Evolutionary conservation across 345 rosid genomes (phyloP).

Genomic region (Lepidium sativum): DNA sequence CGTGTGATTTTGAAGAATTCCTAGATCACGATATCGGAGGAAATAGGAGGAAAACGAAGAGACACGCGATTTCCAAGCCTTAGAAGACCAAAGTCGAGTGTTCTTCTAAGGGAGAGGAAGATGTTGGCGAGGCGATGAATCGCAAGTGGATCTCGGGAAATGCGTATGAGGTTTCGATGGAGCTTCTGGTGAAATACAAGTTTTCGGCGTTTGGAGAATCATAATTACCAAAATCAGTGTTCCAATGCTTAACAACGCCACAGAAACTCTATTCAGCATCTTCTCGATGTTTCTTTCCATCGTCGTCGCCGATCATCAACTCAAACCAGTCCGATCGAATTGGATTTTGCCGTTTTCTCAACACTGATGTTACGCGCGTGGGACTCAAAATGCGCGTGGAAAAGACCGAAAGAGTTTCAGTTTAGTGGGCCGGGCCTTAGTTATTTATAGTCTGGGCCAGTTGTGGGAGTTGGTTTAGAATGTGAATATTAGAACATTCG

Average conservation of each 20-base stretch:
- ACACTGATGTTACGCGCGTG: neutral
- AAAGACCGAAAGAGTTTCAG: neutral
- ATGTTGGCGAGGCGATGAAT: constrained; percentile 49
- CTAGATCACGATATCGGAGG: constrained; percentile 29
- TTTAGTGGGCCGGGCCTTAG: neutral
- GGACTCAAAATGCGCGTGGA: too few species aligned
- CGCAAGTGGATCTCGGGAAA: constrained; percentile 85
- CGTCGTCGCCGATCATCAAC: constrained; percentile 23
- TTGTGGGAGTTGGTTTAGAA: too few species aligned
- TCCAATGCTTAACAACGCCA: constrained; percentile 34
- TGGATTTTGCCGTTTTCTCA: neutral
- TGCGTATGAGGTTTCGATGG: constrained; percentile 42
- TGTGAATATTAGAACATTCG: too few species aligned
- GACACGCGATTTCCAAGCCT: constrained; percentile 46
- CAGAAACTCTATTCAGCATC: constrained; percentile 48
- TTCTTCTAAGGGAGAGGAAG: constrained; percentile 58
- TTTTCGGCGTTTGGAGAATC: constrained; percentile 51
- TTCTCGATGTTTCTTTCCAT: constrained; percentile 63
- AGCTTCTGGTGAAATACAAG: constrained; percentile 43
- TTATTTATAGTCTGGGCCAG: neutral
- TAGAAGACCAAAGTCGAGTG: constrained; percentile 65
- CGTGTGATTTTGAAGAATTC: constrained; percentile 54
- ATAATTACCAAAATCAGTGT: constrained; percentile 38
- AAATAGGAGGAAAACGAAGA: constrained; percentile 48
- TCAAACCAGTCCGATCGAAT: neutral